Conservation (phyloP, 148 eudicot species). For the Rhododendron griersonianum region DNA sequence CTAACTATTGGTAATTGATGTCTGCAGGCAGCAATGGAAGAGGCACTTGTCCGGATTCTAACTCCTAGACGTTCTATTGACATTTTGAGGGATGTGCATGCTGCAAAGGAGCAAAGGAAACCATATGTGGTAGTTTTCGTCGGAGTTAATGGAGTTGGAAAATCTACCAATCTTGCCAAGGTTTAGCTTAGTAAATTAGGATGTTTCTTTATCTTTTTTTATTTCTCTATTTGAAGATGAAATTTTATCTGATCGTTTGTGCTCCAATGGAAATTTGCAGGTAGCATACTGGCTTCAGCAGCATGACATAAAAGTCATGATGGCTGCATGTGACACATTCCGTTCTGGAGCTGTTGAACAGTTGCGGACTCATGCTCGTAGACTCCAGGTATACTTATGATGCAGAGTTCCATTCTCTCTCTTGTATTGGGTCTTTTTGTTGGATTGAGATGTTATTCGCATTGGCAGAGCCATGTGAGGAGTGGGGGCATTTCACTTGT, state of each 20-base stretch:
- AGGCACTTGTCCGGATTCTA: conserved; percentile 91
- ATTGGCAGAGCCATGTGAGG: background rate
- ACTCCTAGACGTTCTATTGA: conserved; percentile 97
- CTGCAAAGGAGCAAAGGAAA: conserved; percentile 89
- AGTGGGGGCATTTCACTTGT: background rate
- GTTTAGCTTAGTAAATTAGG: conserved; percentile 24
- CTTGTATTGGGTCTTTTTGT: background rate
- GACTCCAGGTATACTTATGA: conserved; percentile 65
- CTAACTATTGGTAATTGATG: conserved; percentile 5
- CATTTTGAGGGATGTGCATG: conserved; percentile 94
- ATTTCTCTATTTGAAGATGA: background rate
- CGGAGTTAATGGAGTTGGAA: conserved; percentile 99
- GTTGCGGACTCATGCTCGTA: conserved; percentile 93
- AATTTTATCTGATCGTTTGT: conserved; percentile 9
- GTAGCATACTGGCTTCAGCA: conserved; percentile 98
- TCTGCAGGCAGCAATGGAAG: conserved; percentile 90
- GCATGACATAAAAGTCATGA: conserved; percentile 87
- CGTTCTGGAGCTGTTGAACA: conserved; percentile 99
- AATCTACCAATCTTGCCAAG: conserved; percentile 98
- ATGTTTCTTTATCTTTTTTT: background rate
- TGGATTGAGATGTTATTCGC: background rate
- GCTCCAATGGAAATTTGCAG: conserved; percentile 29
- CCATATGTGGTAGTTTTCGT: conserved; percentile 98
- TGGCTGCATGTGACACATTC: conserved; percentile 99
- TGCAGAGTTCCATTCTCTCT: background rate